Percentiles rank a stretch among this genome's conserved stretches.
Conservation (phyloP, 352 stramenopile genomes). For the Phytophthora macrochlamydospora region DNA sequence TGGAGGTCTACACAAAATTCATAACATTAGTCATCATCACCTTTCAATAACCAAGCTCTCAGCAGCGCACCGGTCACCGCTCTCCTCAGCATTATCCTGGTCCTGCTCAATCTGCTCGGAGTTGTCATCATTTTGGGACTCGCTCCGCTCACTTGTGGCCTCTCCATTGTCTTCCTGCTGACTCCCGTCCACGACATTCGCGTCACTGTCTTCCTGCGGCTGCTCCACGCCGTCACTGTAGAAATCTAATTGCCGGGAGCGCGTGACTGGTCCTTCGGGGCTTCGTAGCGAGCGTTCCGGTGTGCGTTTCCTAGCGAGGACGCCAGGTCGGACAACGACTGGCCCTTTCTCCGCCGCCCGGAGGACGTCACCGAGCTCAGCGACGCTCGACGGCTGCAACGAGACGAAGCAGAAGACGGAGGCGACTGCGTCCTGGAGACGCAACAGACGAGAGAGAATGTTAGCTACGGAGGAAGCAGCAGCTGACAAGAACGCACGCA, state of each 20-base stretch:
- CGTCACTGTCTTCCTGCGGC: conserved; percentile 2
- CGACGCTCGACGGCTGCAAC: conserved; percentile 16
- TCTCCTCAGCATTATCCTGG: neutral
- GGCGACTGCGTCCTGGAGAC: neutral
- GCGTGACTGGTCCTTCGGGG: conserved; percentile 14
- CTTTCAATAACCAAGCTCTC: neutral
- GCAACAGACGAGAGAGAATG: neutral
- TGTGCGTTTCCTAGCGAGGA: conserved; percentile 23
- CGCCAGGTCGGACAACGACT: conserved; percentile 26
- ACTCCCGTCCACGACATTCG: neutral
- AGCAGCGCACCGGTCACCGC: neutral
- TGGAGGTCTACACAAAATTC: neutral
- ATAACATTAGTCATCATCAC: neutral
- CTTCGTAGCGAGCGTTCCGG: conserved; percentile 7
- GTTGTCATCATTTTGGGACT: neutral
- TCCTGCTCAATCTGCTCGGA: neutral
- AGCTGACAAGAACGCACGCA: neutral
- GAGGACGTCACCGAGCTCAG: conserved; percentile 29
- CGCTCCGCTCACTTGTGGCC: neutral
- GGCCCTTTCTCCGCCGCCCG: conserved; percentile 18
- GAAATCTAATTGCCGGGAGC: conserved; percentile 45
- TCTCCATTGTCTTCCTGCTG: neutral
- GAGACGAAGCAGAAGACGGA: conserved; percentile 1
- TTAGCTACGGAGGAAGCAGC: conserved; percentile 9
- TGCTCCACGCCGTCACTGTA: conserved; percentile 21